These are phyloP conservation scores for Nakazawaea ambrosiae DNA, from an alignment of 805 yeast genomes.

Conservation along the genomic window DNA sequence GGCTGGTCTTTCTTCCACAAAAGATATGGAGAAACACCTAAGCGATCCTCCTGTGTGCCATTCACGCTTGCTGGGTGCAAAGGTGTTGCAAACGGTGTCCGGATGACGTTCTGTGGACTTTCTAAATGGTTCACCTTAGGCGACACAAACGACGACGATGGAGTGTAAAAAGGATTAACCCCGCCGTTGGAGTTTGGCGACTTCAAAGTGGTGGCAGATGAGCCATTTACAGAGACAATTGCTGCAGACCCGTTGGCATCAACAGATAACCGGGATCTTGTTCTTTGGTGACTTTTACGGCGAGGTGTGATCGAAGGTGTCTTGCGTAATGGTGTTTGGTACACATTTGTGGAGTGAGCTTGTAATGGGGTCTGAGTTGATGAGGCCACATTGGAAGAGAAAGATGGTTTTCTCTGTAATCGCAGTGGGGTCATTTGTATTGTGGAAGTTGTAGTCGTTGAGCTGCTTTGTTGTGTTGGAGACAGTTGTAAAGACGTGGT, in stretches of 20 bases:
- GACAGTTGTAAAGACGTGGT: conserved; percentile 12
- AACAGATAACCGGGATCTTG: conserved; percentile 32
- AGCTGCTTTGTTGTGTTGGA: conserved; percentile 15
- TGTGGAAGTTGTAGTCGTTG: conserved; percentile 31
- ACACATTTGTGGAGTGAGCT: conserved; percentile 10
- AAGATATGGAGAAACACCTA: conserved; percentile 11
- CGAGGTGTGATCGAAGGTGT: conserved; percentile 24
- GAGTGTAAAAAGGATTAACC: conserved; percentile 44
- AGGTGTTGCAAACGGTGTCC: conserved; percentile 7
- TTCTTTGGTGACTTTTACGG: conserved; percentile 28
- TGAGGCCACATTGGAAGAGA: conserved; percentile 4
- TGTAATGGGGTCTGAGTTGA: conserved; percentile 28
- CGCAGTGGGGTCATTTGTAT: conserved; percentile 29
- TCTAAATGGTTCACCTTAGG: conserved; percentile 23
- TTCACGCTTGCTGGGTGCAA: background rate
- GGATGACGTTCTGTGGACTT: conserved; percentile 15
- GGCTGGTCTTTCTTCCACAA: conserved; percentile 7
- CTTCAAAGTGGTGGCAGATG: conserved; percentile 18
- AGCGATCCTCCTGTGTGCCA: background rate
- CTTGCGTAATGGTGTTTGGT: conserved; percentile 18
- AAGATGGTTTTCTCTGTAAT: conserved; percentile 18
- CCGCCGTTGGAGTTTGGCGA: conserved; percentile 27
- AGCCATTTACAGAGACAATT: conserved; percentile 14
- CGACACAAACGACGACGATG: conserved; percentile 34
- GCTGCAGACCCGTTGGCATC: conserved; percentile 26